phyloP scores from a whole-genome alignment of 495 filamentous ascomycete species.

The Astrothelium macrocarpum region DNA sequence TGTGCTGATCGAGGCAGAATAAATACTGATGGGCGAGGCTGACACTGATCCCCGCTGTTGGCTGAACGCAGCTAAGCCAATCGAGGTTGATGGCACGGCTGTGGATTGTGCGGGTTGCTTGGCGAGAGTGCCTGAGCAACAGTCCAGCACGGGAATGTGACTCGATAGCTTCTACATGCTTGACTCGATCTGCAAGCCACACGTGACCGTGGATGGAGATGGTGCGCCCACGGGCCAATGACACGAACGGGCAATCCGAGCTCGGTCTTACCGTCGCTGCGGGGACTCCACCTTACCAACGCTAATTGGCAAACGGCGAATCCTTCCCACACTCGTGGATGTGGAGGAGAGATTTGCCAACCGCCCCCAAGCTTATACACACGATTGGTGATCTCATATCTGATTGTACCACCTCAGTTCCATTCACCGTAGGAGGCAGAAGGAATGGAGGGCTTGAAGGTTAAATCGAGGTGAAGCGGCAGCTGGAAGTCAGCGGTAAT shows the following conservation, averaged over 20 bases:
- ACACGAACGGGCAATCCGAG: neutral
- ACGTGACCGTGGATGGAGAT: neutral
- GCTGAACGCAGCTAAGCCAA: neutral
- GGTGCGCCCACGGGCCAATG: neutral
- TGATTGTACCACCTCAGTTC: too few relatives aligned
- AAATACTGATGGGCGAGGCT: neutral
- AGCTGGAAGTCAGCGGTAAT: too few relatives aligned
- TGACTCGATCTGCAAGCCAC: neutral
- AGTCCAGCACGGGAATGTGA: neutral
- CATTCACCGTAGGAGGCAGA: too few relatives aligned
- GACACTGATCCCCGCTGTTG: slow-evolving; percentile 6
- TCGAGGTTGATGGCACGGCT: neutral
- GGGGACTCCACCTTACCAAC: neutral
- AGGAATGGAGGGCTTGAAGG: too few relatives aligned
- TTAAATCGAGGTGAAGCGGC: too few relatives aligned
- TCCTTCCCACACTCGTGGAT: neutral
- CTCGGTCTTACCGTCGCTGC: neutral
- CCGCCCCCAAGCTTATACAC: neutral
- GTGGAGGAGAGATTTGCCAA: neutral
- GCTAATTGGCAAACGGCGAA: neutral
- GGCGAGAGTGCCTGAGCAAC: neutral
- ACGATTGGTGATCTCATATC: too few relatives aligned
- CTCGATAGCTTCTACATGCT: neutral
- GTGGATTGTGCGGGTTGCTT: slow-evolving; percentile 3
- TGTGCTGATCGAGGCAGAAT: neutral